Evolutionary conservation across 495 filamentous ascomycete species (phyloP).

Genomic region (Penicillium mononematosum): DNA sequence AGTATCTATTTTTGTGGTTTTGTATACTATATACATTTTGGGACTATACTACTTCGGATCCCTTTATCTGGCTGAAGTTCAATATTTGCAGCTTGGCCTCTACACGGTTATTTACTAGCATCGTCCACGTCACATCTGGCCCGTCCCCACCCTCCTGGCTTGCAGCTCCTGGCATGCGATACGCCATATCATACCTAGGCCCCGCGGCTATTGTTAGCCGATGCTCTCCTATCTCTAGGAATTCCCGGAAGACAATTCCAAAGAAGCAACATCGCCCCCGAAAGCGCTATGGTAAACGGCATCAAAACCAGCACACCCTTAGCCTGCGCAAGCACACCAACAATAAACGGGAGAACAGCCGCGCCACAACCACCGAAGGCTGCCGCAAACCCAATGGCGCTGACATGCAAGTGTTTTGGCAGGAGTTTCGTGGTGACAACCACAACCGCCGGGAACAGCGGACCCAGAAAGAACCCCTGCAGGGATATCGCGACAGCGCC

Average conservation of each 20-base stretch:
- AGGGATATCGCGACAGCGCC: conserved; percentile 63
- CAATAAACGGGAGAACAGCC: conserved; percentile 74
- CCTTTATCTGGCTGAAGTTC: not conserved
- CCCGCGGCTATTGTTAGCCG: not conserved
- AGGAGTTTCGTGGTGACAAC: conserved; percentile 73
- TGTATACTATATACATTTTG: not conserved
- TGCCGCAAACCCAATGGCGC: conserved; percentile 76
- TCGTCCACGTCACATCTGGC: not conserved
- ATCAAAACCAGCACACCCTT: conserved; percentile 73
- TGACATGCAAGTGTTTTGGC: conserved; percentile 71
- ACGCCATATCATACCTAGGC: not conserved
- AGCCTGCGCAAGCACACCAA: conserved; percentile 75
- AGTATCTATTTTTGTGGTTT: not conserved
- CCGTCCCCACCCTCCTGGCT: not conserved
- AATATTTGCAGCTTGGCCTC: not conserved
- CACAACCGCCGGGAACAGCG: conserved; percentile 69
- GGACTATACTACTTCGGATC: not conserved
- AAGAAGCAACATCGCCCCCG: conserved; percentile 47
- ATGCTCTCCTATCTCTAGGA: not conserved
- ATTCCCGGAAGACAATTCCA: conserved; percentile 10
- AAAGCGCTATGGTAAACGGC: conserved; percentile 65
- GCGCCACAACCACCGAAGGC: conserved; percentile 76
- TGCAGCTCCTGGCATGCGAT: not conserved
- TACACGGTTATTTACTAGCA: not conserved
- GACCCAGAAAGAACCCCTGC: conserved; percentile 65